These are phyloP conservation scores for Erodium moschatum DNA, from an alignment of 441 rosid species.

Conservation along the genomic window DNA sequence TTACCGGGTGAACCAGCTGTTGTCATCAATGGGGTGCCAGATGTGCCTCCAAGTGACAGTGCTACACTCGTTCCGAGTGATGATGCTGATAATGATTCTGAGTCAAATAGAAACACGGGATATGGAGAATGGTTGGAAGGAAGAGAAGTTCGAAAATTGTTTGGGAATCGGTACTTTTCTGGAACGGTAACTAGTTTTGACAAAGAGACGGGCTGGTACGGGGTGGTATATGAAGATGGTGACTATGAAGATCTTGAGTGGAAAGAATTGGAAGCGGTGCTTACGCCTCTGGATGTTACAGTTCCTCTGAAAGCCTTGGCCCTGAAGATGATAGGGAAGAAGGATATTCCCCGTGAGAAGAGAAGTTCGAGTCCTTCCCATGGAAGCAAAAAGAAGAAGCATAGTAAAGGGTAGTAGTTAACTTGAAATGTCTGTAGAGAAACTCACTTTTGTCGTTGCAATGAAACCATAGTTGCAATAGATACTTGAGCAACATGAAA, in stretches of 20 bases:
- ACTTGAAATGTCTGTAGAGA: no score
- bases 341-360: slow-evolving; percentile 21
- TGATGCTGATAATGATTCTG: slow-evolving; percentile 20
- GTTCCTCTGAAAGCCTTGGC: slow-evolving; percentile 55
- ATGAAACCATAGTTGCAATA: no score
- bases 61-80: slow-evolving; percentile 15
- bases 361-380: background rate
- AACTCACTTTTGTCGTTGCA: no score
- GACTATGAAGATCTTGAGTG: slow-evolving; percentile 65
- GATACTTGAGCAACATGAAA: no score
- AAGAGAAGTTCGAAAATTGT: slow-evolving; percentile 57
- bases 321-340: slow-evolving; percentile 29
- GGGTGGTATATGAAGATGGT: slow-evolving; percentile 73
- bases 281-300: slow-evolving; percentile 62
- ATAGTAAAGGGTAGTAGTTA: background rate
- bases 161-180: slow-evolving; percentile 36
- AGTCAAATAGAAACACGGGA: slow-evolving; percentile 26
- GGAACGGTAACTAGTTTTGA: slow-evolving; percentile 53
- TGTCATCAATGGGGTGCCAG: slow-evolving; percentile 65
- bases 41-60: slow-evolving; percentile 22
- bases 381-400: background rate
- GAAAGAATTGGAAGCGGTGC: slow-evolving; percentile 56
- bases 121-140: slow-evolving; percentile 78
- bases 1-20: slow-evolving; percentile 73
- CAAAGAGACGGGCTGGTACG: slow-evolving; percentile 67